Evolutionary conservation across 2,329 filamentous ascomycete genomes (phyloP), one percentile per base, ranked within the genome.

Genomic region (Ophiognomonia clavigignenti-juglandacearum): DNA sequence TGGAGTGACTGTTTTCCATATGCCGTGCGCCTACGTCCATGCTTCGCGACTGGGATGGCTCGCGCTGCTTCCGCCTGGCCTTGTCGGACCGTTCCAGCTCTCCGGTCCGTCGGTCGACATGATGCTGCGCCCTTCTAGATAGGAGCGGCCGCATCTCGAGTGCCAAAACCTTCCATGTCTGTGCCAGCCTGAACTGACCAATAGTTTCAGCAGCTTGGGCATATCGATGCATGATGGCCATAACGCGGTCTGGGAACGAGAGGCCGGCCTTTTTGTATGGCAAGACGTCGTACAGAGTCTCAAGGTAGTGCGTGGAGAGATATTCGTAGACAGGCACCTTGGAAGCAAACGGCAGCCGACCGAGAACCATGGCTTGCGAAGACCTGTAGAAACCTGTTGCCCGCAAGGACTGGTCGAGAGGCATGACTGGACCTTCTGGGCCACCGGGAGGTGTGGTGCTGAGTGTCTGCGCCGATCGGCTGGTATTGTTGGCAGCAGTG

Each of bases 331-430:
- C 61, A 9, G 71, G 63, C 0, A 71, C 66, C n/a, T 72, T 73
- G 5, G 69, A 66, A 2, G 74, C 68, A 2, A 75, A 69, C 1
- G 48, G 80, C 3, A 78, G 63, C 53, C 69, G 76, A 0, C 80
- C 80, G 34, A 82, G 73, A 0, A 79, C 77, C 78, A 84, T 83
- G 14, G 78, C 69, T 56, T 85, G 81, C 53, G 80, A 79, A 0
- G 77, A 69, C 50, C 71, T 77, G 61, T 78, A 85, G 3, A 69
- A 61, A 0, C 77, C 78, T 0, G 79, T 80, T 4, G 79, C 63
- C 43, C 73, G 74, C 42, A 85, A 72, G 1, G 77, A 75, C 50
- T 81, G 74, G 19, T 83, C 80, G 6, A 85, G 64, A 0, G 70
- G 66, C 52, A 84, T 66, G 2, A 71, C 64, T 23, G 67, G 64